phyloP scores from a whole-genome alignment of 805 yeast genomes.

The Monosporozyma solicola region DNA sequence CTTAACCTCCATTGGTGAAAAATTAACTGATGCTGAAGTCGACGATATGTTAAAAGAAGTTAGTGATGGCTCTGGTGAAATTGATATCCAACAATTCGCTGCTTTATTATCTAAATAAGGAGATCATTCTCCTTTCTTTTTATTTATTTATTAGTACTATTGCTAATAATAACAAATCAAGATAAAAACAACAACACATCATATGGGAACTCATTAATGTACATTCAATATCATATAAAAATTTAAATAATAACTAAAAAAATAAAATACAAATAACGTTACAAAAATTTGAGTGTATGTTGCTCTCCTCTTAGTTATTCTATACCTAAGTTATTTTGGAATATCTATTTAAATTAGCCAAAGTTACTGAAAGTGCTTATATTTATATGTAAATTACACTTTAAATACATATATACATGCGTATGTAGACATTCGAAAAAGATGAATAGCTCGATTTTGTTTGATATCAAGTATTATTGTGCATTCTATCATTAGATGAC shows the following conservation, averaged over 20 bases:
- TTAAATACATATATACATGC: neutral
- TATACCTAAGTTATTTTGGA: too few species aligned
- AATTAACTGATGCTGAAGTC: conserved; percentile 91
- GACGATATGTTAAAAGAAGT: conserved; percentile 97
- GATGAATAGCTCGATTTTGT: neutral
- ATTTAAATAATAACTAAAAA: neutral
- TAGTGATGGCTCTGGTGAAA: conserved; percentile 92
- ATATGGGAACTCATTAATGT: neutral
- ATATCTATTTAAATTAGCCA: neutral
- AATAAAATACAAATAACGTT: neutral
- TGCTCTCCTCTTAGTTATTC: too few species aligned
- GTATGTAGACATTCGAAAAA: neutral
- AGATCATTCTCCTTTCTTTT: neutral
- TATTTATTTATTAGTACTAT: neutral
- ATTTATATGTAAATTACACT: neutral
- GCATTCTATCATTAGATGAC: conserved; percentile 28
- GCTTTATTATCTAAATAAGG: conserved; percentile 69
- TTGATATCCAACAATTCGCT: conserved; percentile 93
- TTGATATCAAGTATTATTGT: conserved; percentile 7
- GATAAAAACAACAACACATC: neutral
- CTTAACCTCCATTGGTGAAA: conserved; percentile 95
- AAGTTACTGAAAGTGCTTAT: neutral
- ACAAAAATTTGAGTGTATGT: neutral
- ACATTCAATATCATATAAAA: neutral
- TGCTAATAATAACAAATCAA: neutral